Evolutionary conservation across 129 eudicot genomes (phyloP), one percentile per base, ranked within the genome.

Genomic region (Silybum marianum): DNA sequence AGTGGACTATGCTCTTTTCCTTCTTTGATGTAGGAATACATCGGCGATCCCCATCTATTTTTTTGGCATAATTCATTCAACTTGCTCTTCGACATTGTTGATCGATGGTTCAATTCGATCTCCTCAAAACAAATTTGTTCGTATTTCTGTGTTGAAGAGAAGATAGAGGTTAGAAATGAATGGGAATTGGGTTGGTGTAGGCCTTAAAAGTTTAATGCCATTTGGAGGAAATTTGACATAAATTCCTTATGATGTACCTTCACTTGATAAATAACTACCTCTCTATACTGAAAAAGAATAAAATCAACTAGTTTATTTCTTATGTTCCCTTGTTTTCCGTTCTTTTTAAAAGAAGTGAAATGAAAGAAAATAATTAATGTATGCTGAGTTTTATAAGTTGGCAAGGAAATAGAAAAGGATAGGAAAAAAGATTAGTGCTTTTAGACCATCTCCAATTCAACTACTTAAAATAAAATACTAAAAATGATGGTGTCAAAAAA

Each of bases 31-130:
- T 7, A 63, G 69, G 26, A 19, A 63, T 63, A 63, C 28, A 7
- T 21, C 1, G 69, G 69, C 4, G 25, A 63, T 22, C 69, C 28
- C 28, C 69, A 63, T n/a, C 69, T 22, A 13, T 63, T 63, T 26
- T 63, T 63, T 7, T 63, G 69, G 69, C 69, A 63, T 21, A 63
- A 26, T 22, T 63, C 69, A 63, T 63, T 63, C 69, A 63, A 63
- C 28, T 63, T 63, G 69, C 69, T 63, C 28, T 63, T 63, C 28
- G 22, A 9, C 69, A 63, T 63, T 62, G 24, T 62, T 62, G 68
- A 19, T 62, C 10, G 12, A 19, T 62, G 23, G 12, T 21, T 32
- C 6, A 4, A 32, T 32, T 21, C n/a, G n/a, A n/a, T n/a, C 11
- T 8, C 18, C 22, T 58, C 6, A 19, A 19, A 19, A 19, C 69